These are phyloP conservation scores for Ceratobasidium sp. DNA, from an alignment of 1,284 basidiomycete species.

Conservation along the genomic window DNA sequence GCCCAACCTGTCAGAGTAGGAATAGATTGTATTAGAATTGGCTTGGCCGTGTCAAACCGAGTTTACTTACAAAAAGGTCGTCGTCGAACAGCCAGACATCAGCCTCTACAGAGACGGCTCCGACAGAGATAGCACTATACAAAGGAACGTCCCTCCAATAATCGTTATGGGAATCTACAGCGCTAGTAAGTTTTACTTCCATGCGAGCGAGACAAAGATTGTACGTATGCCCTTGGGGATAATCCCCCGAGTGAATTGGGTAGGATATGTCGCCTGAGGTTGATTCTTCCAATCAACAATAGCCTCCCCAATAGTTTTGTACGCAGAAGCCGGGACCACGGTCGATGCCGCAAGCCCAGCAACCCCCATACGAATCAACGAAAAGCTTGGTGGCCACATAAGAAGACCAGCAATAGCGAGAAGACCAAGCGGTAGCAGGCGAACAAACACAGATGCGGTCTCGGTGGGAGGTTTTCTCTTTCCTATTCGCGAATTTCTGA, in stretches of 20 bases:
- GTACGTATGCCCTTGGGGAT: slow-evolving; percentile 38
- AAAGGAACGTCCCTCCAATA: slow-evolving; percentile 38
- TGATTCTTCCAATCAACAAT: slow-evolving; percentile 39
- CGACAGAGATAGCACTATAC: slow-evolving; percentile 30
- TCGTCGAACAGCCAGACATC: slow-evolving; percentile 38
- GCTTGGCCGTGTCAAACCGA: neutral
- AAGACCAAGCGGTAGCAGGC: slow-evolving; percentile 8
- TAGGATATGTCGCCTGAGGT: slow-evolving; percentile 32
- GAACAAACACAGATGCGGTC: neutral
- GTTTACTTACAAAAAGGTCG: slow-evolving; percentile 23
- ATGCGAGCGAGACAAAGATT: neutral
- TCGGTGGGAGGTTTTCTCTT: neutral
- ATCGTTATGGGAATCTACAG: slow-evolving; percentile 31
- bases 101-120: slow-evolving; percentile 33
- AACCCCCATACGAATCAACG: slow-evolving; percentile 16
- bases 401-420: slow-evolving; percentile 29
- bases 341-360: slow-evolving; percentile 8
- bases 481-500: neutral
- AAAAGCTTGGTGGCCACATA: slow-evolving; percentile 37
- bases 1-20: slow-evolving; percentile 23
- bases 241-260: slow-evolving; percentile 33
- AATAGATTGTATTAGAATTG: neutral
- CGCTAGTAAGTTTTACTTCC: neutral
- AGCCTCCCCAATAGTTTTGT: slow-evolving; percentile 22
- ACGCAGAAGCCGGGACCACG: neutral